Conservation (phyloP, 176 grass and related monocot species). For the Hordeum vulgare region MorexV3_pseudomolecules_assembly NC_058520.1:375377030-375377529, state of each 20-base stretch:
- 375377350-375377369: constrained; percentile 61
- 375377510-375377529: too few species aligned
- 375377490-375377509: not conserved
- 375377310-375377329: constrained; percentile 31
- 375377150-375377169: not conserved
- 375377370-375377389: constrained; percentile 29
- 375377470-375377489: constrained; percentile 12
- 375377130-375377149: not conserved
- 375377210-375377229: not conserved
- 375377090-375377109: not conserved
- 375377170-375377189: not conserved
- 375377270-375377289: constrained; percentile 28
- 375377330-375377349: constrained; percentile 33
- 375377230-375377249: not conserved
- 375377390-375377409: constrained; percentile 35
- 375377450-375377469: constrained; percentile 10
- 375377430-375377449: constrained; percentile 14
- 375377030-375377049: not conserved
- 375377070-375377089: not conserved
- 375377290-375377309: constrained; percentile 26
- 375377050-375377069: not conserved
- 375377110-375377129: not conserved
- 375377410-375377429: constrained; percentile 12
- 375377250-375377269: constrained; percentile 33
- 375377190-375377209: not conserved